Conservation (phyloP, 495 filamentous ascomycete species). For the Terfezia claveryi region DNA sequence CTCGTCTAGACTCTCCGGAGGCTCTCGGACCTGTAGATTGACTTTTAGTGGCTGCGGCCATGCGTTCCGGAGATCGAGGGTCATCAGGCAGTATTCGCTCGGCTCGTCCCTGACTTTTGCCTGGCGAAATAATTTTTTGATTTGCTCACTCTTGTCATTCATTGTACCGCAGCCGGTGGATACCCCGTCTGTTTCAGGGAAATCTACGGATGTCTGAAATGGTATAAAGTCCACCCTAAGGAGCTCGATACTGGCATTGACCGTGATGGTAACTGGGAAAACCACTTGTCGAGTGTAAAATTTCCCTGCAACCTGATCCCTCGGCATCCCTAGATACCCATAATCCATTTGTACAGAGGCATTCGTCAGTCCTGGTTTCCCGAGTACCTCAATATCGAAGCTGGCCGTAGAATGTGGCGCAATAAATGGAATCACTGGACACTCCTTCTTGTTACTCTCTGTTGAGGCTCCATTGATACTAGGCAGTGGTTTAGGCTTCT, state of each 20-base stretch:
- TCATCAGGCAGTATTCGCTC: conserved; percentile 47
- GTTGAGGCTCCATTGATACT: too few species aligned
- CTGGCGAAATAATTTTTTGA: not conserved
- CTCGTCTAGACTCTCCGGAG: not conserved
- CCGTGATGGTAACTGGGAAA: conserved; percentile 65
- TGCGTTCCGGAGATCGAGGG: conserved; percentile 69
- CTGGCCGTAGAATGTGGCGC: conserved; percentile 42
- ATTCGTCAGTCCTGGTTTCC: conserved; percentile 64
- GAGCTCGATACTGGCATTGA: conserved; percentile 72
- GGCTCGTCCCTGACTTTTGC: conserved; percentile 11
- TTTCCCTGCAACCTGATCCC: conserved; percentile 34
- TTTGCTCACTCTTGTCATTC: too few species aligned
- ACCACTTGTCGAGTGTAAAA: conserved; percentile 73
- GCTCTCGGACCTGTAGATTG: conserved; percentile 23
- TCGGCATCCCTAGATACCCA: conserved; percentile 40
- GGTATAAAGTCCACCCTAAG: conserved; percentile 58
- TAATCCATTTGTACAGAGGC: conserved; percentile 71
- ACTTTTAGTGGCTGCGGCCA: conserved; percentile 62
- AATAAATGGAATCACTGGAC: conserved; percentile 31
- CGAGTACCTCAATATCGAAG: conserved; percentile 66
- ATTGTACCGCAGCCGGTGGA: too few species aligned
- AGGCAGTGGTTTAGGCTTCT: too few species aligned
- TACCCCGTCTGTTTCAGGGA: too few species aligned
- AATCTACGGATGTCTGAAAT: conserved; percentile 29
- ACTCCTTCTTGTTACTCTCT: not conserved